Base-by-base conservation (phyloP, 495 filamentous ascomycete species). In the Penicillium cataractarum region DNA sequence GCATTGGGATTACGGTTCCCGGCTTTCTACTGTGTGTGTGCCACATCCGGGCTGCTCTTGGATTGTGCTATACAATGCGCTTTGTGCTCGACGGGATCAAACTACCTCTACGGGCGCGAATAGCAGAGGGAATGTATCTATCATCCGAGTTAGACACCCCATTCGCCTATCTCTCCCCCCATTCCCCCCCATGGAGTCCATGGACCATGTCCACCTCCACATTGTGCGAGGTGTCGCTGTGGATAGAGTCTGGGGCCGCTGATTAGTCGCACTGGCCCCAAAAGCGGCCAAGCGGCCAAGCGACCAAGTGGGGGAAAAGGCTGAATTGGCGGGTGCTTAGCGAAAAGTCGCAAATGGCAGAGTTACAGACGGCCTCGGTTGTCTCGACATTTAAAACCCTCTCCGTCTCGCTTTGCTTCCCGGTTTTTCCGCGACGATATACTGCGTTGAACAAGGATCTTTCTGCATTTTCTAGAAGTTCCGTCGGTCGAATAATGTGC, bases 1-100 rank as follows among this genome's bases (percentile, higher is more conserved):
- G 37, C 13, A 54, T 58, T 49, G 61, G 61, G 61, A 33, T 55
- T 63, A 48, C 48, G 6, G 49, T 58, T 63, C 61, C 61, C 60
- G 60, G 17, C 19, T 27, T 53, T 32, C n/a, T 8, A n/a, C 26
- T 31, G 35, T 32, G 40, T 24, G 5, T 24, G 44, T 52, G 44
- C 29, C 32, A 19, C 42, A 33, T 27, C 51, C 55, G 19, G 17
- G 40, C 33, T 50, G 42, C 9, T 15, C 29, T 26, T 40, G 24
- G 8, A 21, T 21, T 29, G 2, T 17, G 26, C 46, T 50, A n/a
- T 50, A 26, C 22, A 17, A 6, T 56, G 60, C 15, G 24, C 4
- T 24, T 27, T 29, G 17, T 32, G 27, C 52, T 31, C 4, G 13
- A 39, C 60, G 54, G 60, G 60, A 63, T 44, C 27, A 1, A 44